These are phyloP conservation scores for Calendula officinalis DNA, from an alignment of 129 eudicot genomes.

Conservation along the genomic window DNA sequence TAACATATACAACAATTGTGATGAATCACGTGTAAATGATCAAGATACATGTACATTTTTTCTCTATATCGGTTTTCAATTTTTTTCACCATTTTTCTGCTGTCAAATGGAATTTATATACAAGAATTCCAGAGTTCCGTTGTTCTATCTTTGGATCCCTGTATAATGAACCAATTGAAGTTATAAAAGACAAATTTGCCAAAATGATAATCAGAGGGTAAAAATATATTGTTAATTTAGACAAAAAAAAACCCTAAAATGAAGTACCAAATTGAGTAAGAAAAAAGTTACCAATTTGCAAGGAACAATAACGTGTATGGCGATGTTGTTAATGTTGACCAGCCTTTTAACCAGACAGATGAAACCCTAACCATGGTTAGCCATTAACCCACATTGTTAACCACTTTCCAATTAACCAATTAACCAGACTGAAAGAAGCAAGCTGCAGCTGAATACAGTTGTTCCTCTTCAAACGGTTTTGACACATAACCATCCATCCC, in stretches of 20 bases:
- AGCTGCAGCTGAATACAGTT: conserved; percentile 75
- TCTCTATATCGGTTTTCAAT: background rate
- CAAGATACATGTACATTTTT: background rate
- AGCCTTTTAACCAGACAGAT: conserved; percentile 5
- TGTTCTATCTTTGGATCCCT: conserved; percentile 11
- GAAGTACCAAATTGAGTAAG: background rate
- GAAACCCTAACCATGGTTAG: background rate
- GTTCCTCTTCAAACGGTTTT: conserved; percentile 76
- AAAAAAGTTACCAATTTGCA: conserved; percentile 4
- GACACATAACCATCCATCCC: conserved; percentile 94
- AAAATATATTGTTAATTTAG: no score
- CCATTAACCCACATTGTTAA: background rate
- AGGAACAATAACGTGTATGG: background rate
- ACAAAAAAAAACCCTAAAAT: background rate
- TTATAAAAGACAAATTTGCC: no score
- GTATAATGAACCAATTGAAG: conserved; percentile 10
- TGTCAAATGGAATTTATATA: background rate
- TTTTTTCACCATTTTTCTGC: background rate
- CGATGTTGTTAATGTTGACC: conserved; percentile 16
- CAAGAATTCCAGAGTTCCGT: background rate
- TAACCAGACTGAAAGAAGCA: conserved; percentile 63
- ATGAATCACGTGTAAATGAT: background rate
- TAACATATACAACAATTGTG: background rate
- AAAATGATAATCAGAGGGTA: no score
- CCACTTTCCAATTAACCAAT: conserved; percentile 15